Evolutionary conservation across 225 moss, liverwort and hornwort genomes (phyloP).

Genomic region (Polytrichum commune): DNA sequence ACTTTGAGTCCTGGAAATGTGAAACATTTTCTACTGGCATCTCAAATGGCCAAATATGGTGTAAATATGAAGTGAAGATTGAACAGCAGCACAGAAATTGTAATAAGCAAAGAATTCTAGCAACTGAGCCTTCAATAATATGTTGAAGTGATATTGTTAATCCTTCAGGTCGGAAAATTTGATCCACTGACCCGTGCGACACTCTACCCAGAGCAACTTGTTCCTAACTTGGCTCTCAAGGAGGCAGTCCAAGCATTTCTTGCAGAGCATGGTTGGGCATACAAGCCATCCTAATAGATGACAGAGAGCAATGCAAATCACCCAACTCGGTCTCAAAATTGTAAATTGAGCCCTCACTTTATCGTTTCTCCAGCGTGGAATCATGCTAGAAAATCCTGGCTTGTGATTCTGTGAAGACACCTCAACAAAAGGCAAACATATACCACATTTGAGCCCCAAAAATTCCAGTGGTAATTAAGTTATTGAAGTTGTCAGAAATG

Average conservation of each 20-base stretch:
- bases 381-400: too few species aligned
- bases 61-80: background rate
- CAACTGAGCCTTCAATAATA: too few species aligned
- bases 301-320: too few species aligned
- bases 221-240: slow-evolving; percentile 72
- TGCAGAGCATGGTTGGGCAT: slow-evolving; percentile 77
- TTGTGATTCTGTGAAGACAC: too few species aligned
- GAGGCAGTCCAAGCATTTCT: slow-evolving; percentile 76
- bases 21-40: background rate
- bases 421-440: too few species aligned
- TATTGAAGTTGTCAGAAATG: too few species aligned
- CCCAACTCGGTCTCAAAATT: too few species aligned
- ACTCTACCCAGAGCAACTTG: slow-evolving; percentile 61
- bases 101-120: background rate
- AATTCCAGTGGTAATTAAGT: too few species aligned
- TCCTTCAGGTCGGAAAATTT: slow-evolving; percentile 72
- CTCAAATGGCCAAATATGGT: background rate
- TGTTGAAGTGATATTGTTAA: background rate
- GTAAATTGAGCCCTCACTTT: too few species aligned
- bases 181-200: slow-evolving; percentile 80
- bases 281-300: slow-evolving; percentile 17
- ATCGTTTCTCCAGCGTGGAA: too few species aligned
- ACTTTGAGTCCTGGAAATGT: too few species aligned
- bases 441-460: too few species aligned
- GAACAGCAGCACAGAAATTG: background rate